Base-by-base conservation (phyloP, 2,329 filamentous ascomycete genomes). In the Chalaropsis ovoidea region DNA sequence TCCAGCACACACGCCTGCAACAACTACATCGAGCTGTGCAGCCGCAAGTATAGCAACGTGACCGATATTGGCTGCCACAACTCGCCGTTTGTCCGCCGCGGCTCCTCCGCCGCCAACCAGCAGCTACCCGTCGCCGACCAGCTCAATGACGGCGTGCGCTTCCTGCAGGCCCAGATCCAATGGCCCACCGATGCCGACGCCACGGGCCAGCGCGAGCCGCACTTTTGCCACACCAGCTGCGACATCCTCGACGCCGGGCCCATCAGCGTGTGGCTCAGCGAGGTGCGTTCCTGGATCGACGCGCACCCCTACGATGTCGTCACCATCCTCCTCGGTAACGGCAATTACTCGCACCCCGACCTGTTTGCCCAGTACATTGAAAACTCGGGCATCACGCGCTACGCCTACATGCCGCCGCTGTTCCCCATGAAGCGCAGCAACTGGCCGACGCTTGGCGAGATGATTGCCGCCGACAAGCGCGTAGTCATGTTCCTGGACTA, bases 151-250 rank as follows among this genome's bases (percentile, higher is more conserved):
- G 90, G 90, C 39, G 77, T 88, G 45, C 83, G 84, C 27, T 81
- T 86, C 69, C 73, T 86, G 41, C 84, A 86, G 72, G 84, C 75
- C 2, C 84, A 86, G 73, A 85, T 86, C 64, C 84, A 86, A 68
- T 86, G 78, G 74, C 79, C 81, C 0, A 70, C 69, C 24, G 79
- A 81, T 69, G 77, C 74, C 43, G 58, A 62, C 60, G 39, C 45
- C 10, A 77, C 77, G 0, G 70, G 69, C 35, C 80, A 81, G 70
- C 76, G 74, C 45, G 77, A 77, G 1, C 82, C 82, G 58, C 88
- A 90, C 75, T 90, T 94, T 71, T 96, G 92, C 75, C 92, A 96
- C 74, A 89, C 88, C 0, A 86, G 82, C 58, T 96, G 92, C 75
- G 83, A 90, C 69, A 77, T 96, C 2, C 82, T 96, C 41, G 86